Conservation (phyloP, 164 flowering plant genomes). For the Houttuynia cordata region DNA sequence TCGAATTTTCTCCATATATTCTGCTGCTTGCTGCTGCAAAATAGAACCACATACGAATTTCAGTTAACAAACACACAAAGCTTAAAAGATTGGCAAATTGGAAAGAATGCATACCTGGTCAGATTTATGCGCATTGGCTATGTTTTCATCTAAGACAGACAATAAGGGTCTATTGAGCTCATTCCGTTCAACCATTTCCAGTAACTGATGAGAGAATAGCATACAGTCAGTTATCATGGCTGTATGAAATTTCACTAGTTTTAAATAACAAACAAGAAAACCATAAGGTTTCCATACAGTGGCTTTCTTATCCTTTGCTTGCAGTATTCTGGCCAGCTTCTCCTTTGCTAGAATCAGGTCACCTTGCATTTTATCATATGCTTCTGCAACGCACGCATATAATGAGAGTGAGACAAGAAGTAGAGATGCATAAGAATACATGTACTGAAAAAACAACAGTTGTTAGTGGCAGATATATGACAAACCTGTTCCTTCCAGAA, state of each 20-base stretch:
- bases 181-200: constrained; percentile 79
- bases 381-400: constrained; percentile 38
- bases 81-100: not conserved
- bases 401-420: not conserved
- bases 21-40: constrained; percentile 74
- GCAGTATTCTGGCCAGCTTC: too few relatives aligned
- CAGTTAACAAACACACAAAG: not conserved
- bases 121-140: constrained; percentile 53
- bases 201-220: constrained; percentile 43
- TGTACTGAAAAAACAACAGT: constrained; percentile 4
- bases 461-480: not conserved
- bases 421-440: not conserved
- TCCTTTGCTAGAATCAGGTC: constrained; percentile 52
- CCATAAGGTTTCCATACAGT: constrained; percentile 3
- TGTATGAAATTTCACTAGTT: not conserved
- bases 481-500: constrained; percentile 74
- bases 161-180: constrained; percentile 63
- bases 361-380: constrained; percentile 72
- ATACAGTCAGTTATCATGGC: not conserved
- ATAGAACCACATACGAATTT: not conserved
- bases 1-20: constrained; percentile 83
- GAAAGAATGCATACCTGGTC: constrained; percentile 42
- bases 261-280: not conserved
- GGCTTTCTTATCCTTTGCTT: constrained; percentile 65
- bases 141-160: constrained; percentile 86